Percentiles rank a stretch among this genome's conserved stretches.
Conservation (phyloP, 805 yeast genomes). For the Hanseniaspora lindneri region DNA sequence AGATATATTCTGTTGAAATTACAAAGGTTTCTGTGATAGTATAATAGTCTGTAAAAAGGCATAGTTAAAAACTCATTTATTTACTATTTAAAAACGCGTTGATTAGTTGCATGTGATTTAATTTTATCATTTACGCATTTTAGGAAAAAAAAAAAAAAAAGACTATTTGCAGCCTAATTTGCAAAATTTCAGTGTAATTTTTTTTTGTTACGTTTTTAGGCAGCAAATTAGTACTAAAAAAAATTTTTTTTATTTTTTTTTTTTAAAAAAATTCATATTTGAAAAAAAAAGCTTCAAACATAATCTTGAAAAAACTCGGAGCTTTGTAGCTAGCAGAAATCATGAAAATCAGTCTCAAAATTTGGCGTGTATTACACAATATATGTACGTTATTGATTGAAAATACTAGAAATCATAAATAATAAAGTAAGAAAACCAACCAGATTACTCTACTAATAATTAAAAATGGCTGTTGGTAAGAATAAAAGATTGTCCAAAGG, state of each 20-base stretch:
- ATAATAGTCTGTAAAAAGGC: too few relatives aligned
- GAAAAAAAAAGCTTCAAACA: too few relatives aligned
- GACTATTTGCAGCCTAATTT: background rate
- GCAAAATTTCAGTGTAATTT: background rate
- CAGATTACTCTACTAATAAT: conserved; percentile 16
- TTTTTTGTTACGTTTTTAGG: background rate
- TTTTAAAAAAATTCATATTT: background rate
- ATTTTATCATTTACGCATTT: background rate
- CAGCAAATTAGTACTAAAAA: background rate
- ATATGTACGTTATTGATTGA: too few relatives aligned
- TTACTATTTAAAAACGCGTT: too few relatives aligned
- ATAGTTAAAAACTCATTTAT: too few relatives aligned
- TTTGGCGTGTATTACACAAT: background rate
- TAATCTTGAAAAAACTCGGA: background rate
- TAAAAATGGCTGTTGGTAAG: conserved; percentile 69
- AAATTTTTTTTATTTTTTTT: background rate
- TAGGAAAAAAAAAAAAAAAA: too few relatives aligned
- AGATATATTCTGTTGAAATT: too few relatives aligned
- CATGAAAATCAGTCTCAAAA: background rate
- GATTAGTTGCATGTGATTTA: too few relatives aligned
- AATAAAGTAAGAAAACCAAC: background rate
- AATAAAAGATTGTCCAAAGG: conserved; percentile 77
- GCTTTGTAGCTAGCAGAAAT: background rate
- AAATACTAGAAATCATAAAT: background rate
- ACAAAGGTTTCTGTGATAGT: too few relatives aligned